Evolutionary conservation across 345 rosid genomes (phyloP), one percentile per base, ranked within the genome.

Genomic region (Bruguiera parviflora): DNA sequence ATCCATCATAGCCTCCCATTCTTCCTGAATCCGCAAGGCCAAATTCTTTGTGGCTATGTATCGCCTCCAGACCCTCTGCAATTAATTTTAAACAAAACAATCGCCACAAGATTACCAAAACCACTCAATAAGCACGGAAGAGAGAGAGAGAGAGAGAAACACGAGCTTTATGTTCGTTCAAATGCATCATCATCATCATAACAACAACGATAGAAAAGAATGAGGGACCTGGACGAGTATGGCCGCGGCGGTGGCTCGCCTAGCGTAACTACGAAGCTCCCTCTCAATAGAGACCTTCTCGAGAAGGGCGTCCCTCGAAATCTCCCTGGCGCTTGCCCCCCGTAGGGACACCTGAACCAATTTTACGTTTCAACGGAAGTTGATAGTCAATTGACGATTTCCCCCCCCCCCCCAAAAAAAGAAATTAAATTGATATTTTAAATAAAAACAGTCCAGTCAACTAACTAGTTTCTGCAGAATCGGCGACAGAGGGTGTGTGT

Each of bases 321-420:
- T 91, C 83, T 94, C 97, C 78, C 70, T 88, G 8, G 82, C 85
- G 66, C 99, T 95, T 43, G 96, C 96, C 31, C 99, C 97, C 75
- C 99, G 88, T 60, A 92, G 83, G 5, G 96, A 95, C 6, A 95
- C 99, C 99, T 95, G 73, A 79, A 68, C 7, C 53, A 69, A 49
- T 37, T 8, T 27, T 25, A 70, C 19, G 31, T 52, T 28, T 27
- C 59, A 69, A 59, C 15, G 58, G 16, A 32, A 68, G 49, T 20
- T 61, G 57, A 39, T 19, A 57, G 53, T 57, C 20, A 57, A 53
- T 74, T 25, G 2, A 5, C 25, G 49, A 43, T 11, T 43, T 43
- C 0, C 28, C 28, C 28, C 28, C n/a, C n/a, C n/a, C n/a, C n/a
- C n/a, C n/a, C n/a, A n/a, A n/a, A 27, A 8, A 6, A 6, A 32